Evolutionary conservation across 2,329 filamentous ascomycete species (phyloP).

Genomic region (Penicillium italicum): DNA sequence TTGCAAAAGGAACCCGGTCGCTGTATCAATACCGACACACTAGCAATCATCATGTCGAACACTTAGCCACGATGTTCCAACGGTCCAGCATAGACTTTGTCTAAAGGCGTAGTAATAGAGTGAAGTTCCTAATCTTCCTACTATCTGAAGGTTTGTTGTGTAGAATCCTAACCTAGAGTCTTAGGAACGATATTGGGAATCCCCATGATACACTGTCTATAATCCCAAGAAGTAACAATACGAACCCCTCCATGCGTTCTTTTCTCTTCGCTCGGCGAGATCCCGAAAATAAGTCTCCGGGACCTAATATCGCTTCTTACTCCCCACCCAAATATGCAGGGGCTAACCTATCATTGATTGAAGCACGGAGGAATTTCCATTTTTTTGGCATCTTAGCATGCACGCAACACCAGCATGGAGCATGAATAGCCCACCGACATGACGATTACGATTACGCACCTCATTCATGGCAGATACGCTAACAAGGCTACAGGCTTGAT

Average conservation of each 20-base stretch:
- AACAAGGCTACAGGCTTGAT: background rate
- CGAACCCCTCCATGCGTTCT: background rate
- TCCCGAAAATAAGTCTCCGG: background rate
- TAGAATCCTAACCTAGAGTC: background rate
- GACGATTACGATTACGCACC: constrained; percentile 26
- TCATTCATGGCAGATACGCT: background rate
- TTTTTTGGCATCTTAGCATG: constrained; percentile 5
- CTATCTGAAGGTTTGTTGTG: background rate
- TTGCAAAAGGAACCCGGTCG: background rate
- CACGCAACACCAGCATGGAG: constrained; percentile 1
- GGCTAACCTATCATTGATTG: constrained; percentile 12
- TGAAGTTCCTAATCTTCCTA: too few species aligned
- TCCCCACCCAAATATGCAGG: constrained; percentile 18
- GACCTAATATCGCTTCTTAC: background rate
- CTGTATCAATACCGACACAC: background rate
- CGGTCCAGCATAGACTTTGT: background rate
- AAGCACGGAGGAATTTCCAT: constrained; percentile 10
- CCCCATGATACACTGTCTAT: background rate
- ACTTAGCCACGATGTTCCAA: background rate
- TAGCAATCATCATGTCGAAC: background rate
- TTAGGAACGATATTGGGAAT: background rate
- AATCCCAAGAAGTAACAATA: background rate
- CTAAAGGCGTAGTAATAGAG: background rate
- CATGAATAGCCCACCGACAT: constrained; percentile 6
- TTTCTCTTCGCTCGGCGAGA: background rate